phyloP scores from a whole-genome alignment of 176 grass and related monocot genomes.

The Musa acuminata region DNA sequence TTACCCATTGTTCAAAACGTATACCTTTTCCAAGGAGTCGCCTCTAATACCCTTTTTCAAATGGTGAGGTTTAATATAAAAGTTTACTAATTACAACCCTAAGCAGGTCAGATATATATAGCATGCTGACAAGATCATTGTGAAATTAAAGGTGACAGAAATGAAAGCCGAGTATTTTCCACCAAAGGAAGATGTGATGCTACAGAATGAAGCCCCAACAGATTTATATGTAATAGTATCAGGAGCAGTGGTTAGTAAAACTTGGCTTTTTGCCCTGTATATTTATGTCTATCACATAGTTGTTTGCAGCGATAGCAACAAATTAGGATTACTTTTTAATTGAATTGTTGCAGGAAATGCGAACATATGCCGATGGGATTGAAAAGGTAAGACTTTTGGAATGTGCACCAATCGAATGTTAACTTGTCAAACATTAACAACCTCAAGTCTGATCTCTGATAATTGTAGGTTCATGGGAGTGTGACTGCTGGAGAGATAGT shows the following conservation, averaged over 20 bases:
- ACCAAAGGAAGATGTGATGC: constrained; percentile 6
- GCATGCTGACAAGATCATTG: no score
- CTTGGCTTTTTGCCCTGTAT: neutral
- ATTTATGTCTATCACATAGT: neutral
- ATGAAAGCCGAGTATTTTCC: constrained; percentile 12
- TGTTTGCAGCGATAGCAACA: neutral
- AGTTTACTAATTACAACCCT: neutral
- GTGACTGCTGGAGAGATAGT: constrained; percentile 17
- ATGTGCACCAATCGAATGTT: no score
- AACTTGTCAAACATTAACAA: neutral
- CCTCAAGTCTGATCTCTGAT: neutral
- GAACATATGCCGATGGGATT: constrained; percentile 29
- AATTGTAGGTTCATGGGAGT: constrained; percentile 13
- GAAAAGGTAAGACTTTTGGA: constrained; percentile 30
- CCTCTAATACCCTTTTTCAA: constrained; percentile 4
- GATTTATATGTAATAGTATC: constrained; percentile 11
- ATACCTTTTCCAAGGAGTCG: constrained; percentile 12
- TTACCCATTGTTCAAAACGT: neutral
- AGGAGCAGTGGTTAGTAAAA: constrained; percentile 6
- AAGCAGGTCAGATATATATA: neutral
- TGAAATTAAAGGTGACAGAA: constrained; percentile 7
- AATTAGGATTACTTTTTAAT: neutral
- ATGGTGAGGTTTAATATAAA: neutral
- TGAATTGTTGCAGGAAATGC: constrained; percentile 32
- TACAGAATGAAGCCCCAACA: constrained; percentile 5